phyloP scores from a whole-genome alignment of 2,329 filamentous ascomycete species.

The Mariannaea elegans region DNA sequence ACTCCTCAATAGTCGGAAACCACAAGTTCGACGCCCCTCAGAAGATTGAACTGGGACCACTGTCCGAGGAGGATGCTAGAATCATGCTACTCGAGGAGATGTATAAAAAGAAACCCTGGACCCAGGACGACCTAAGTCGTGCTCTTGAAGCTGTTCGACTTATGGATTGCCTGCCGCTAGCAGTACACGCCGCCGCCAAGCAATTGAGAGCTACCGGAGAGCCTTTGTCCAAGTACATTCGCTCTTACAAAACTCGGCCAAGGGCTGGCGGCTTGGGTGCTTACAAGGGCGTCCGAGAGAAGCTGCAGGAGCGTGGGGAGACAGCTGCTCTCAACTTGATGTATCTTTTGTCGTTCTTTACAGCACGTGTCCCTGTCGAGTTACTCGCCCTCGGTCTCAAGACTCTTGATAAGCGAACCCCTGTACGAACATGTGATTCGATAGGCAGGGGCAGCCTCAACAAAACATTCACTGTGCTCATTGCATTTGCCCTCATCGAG shows the following conservation, averaged over 20 bases:
- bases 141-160: constrained; percentile 31
- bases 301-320: constrained; percentile 35
- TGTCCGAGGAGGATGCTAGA: constrained; percentile 29
- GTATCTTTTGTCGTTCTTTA: constrained; percentile 37
- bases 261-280: constrained; percentile 31
- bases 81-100: constrained; percentile 35
- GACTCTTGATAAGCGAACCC: constrained; percentile 36
- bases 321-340: constrained; percentile 36
- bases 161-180: constrained; percentile 32
- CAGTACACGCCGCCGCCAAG: constrained; percentile 32
- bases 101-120: constrained; percentile 35
- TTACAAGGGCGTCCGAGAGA: constrained; percentile 35
- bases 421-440: constrained; percentile 29
- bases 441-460: constrained; percentile 35
- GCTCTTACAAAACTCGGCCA: constrained; percentile 33
- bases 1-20: constrained; percentile 35
- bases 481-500: constrained; percentile 37
- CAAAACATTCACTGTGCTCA: constrained; percentile 37
- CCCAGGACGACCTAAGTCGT: constrained; percentile 29
- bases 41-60: constrained; percentile 33
- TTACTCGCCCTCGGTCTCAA: constrained; percentile 35
- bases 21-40: constrained; percentile 35
- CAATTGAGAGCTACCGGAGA: constrained; percentile 34
- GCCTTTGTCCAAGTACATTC: constrained; percentile 37
- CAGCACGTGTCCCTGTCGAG: constrained; percentile 35